Evolutionary conservation across 192 early-diverging fungal species (phyloP).

Genomic region (Diversispora epigaea): DNA sequence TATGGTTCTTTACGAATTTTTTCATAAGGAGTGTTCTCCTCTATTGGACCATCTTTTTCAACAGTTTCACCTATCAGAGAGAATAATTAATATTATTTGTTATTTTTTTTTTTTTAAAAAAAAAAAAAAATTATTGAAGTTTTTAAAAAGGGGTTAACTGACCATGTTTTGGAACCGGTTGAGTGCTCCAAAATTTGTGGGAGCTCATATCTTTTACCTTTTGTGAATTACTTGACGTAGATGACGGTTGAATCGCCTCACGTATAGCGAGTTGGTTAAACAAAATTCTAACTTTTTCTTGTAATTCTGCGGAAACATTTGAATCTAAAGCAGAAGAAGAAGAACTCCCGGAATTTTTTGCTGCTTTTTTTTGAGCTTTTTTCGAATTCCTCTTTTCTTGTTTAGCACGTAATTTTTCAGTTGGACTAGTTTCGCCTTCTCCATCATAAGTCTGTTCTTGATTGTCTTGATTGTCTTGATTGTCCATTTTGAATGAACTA

Average conservation of each 20-base stretch:
- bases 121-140: slow-evolving; percentile 26
- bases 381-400: slow-evolving; percentile 25
- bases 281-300: slow-evolving; percentile 27
- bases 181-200: slow-evolving; percentile 97
- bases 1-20: slow-evolving; percentile 82
- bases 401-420: slow-evolving; percentile 20
- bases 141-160: slow-evolving; percentile 30
- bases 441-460: background rate
- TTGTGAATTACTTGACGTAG: background rate
- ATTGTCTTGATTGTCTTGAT: background rate
- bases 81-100: background rate
- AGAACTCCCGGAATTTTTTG: background rate
- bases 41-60: slow-evolving; percentile 76
- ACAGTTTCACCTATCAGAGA: slow-evolving; percentile 62
- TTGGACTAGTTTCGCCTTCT: background rate
- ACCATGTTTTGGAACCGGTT: slow-evolving; percentile 86
- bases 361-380: slow-evolving; percentile 31
- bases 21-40: slow-evolving; percentile 67
- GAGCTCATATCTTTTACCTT: slow-evolving; percentile 10
- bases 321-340: background rate
- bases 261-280: slow-evolving; percentile 24
- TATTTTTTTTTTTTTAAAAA: too few relatives aligned
- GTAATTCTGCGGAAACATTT: background rate
- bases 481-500: background rate
- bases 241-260: background rate